Base-by-base conservation (phyloP, 495 filamentous ascomycete genomes). In the Tuber borchii region DNA sequence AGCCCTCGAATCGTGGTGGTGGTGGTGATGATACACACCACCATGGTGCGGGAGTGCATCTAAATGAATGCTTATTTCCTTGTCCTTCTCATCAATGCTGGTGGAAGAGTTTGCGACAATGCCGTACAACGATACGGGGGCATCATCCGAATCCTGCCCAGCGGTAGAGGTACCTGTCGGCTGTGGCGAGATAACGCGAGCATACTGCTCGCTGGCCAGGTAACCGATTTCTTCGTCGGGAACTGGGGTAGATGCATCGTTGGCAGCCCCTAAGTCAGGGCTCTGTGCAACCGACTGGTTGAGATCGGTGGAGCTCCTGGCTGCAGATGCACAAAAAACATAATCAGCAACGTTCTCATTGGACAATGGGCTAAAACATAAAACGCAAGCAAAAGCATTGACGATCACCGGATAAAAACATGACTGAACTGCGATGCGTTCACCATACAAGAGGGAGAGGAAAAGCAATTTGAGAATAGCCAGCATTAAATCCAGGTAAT, bases 231-330 rank as follows among this genome's bases (percentile, higher is more conserved):
- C 80, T 72, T 80, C 83, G 79, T 85, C 83, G 78, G 84, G 84
- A 37, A 80, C 75, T 8, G 73, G 72, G 31, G 68, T 69, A 31
- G 61, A 69, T 44, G 48, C 69, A 44, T 48, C 44, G 42, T 45
- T 69, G 73, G 80, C 39, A 51, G 73, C 71, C 70, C 65, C 16
- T 45, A 71, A 61, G 82, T 79, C 77, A 83, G 75, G 81, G 74
- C 76, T 78, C 82, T 81, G 84, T 70, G 84, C 80, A 75, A 77
- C 83, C 76, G 77, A 78, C 81, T 83, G 79, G 83, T 97, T 96
- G 80, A 99, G 86, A 80, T 97, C 93, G 68, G 93, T 92, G 76
- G 92, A 94, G 84, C 93, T 97, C 89, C 97, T 86, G 76, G 93
- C 93, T 87, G 91, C 95, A 85, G 68, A 70, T 44, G 45, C 34